These are phyloP conservation scores for Neurospora discreta DNA, from an alignment of 495 filamentous ascomycete genomes.

Conservation along the genomic window DNA sequence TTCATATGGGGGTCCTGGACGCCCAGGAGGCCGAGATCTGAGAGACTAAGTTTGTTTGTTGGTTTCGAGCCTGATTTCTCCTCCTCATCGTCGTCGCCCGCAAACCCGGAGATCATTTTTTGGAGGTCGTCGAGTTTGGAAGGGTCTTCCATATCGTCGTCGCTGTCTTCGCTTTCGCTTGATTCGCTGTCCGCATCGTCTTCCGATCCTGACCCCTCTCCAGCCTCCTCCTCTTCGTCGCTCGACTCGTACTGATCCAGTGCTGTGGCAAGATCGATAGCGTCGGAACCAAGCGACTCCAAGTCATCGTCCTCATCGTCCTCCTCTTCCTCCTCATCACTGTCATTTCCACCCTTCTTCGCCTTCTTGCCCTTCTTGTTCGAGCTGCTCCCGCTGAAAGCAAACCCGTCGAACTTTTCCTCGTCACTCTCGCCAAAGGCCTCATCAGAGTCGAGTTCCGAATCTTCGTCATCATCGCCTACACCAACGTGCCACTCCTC, in stretches of 20 bases:
- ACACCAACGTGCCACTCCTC: constrained; percentile 75
- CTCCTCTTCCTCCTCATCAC: constrained; percentile 47
- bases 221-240: constrained; percentile 29
- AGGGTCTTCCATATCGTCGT: constrained; percentile 50
- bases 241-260: constrained; percentile 57
- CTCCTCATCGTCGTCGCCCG: constrained; percentile 21
- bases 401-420: constrained; percentile 66
- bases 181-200: constrained; percentile 42
- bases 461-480: constrained; percentile 64
- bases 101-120: constrained; percentile 59
- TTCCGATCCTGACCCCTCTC: constrained; percentile 20
- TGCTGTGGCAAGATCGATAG: constrained; percentile 71
- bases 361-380: constrained; percentile 34
- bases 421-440: constrained; percentile 85
- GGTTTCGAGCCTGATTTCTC: constrained; percentile 26
- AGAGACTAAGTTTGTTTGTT: constrained; percentile 65
- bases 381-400: constrained; percentile 56
- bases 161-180: constrained; percentile 41
- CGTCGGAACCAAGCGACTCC: constrained; percentile 63
- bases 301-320: constrained; percentile 46
- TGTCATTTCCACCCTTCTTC: constrained; percentile 23
- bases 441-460: constrained; percentile 83
- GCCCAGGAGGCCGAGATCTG: constrained; percentile 59
- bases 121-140: constrained; percentile 54
- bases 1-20: constrained; percentile 67